Conservation (phyloP, 371 early-diverging fungal genomes). For the Lichtheimia ramosa region DNA sequence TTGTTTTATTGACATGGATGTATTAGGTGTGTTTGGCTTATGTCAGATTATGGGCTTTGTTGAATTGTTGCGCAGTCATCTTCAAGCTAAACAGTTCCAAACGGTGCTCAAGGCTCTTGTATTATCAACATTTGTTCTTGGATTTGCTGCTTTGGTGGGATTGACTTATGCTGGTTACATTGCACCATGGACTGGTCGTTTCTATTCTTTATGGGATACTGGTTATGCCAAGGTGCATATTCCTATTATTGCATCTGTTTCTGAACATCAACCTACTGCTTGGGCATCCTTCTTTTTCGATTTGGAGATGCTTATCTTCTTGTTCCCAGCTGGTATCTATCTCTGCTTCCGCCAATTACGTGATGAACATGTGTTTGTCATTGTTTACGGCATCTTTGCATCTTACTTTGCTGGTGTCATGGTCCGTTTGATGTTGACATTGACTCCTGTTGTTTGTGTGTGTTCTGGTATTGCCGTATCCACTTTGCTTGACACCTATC, state of each 20-base stretch:
- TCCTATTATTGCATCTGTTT: constrained; percentile 99
- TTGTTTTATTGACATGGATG: neutral
- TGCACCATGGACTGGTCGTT: constrained; percentile 98
- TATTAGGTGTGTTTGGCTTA: constrained; percentile 82
- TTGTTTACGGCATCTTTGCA: constrained; percentile 92
- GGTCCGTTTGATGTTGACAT: constrained; percentile 97
- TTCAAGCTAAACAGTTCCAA: constrained; percentile 86
- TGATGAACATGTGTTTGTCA: constrained; percentile 97
- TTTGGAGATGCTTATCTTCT: constrained; percentile 87
- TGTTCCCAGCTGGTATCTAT: constrained; percentile 97
- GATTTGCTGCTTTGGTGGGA: constrained; percentile 49
- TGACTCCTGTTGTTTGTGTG: constrained; percentile 97
- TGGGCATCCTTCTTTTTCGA: constrained; percentile 99
- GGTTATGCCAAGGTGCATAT: constrained; percentile 98
- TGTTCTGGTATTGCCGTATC: constrained; percentile 91
- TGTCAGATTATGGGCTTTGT: constrained; percentile 93
- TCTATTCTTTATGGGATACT: constrained; percentile 99
- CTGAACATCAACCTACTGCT: constrained; percentile 98
- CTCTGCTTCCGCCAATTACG: constrained; percentile 89
- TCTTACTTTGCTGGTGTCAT: constrained; percentile 99
- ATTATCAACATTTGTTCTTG: constrained; percentile 55
- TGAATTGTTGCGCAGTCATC: constrained; percentile 74
- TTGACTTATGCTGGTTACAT: constrained; percentile 84
- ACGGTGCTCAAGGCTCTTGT: constrained; percentile 70
- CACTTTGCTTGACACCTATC: constrained; percentile 78